Percentiles rank a stretch among this genome's conserved stretches.
Evolutionary conservation across 2,329 filamentous ascomycete genomes (phyloP).

Genomic region (Graphilbum fragrans): DNA sequence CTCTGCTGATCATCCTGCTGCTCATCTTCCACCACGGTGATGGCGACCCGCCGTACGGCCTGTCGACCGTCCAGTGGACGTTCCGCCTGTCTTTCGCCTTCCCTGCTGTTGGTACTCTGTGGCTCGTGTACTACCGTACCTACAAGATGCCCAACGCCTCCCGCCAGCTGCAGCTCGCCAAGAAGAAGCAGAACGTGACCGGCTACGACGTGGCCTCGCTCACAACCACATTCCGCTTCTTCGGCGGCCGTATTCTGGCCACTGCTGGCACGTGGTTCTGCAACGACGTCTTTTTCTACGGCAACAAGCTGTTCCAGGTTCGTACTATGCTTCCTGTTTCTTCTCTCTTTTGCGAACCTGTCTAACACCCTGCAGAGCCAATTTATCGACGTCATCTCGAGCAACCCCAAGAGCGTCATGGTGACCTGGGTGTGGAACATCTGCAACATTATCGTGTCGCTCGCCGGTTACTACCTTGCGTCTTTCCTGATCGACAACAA

Average conservation of each 20-base stretch:
- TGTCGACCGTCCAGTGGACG: constrained; percentile 71
- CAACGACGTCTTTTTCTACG: constrained; percentile 98
- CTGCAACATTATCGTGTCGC: constrained; percentile 76
- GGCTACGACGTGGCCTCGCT: constrained; percentile 87
- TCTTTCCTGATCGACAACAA: constrained; percentile 90
- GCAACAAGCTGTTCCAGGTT: constrained; percentile 24
- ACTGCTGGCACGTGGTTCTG: constrained; percentile 87
- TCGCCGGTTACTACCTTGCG: constrained; percentile 82
- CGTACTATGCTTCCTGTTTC: background rate
- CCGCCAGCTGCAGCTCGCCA: constrained; percentile 68
- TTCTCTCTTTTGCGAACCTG: background rate
- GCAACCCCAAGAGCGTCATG: constrained; percentile 50
- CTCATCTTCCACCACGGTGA: constrained; percentile 77
- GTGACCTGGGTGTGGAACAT: constrained; percentile 86
- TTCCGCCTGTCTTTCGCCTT: constrained; percentile 90
- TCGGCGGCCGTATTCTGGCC: constrained; percentile 74
- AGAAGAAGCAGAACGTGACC: constrained; percentile 77
- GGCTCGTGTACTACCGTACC: constrained; percentile 91
- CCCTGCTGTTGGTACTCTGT: constrained; percentile 79
- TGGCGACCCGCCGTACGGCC: constrained; percentile 65
- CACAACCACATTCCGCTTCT: constrained; percentile 65
- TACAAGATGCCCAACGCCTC: constrained; percentile 88
- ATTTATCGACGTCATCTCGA: constrained; percentile 12
- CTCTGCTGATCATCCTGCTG: constrained; percentile 72
- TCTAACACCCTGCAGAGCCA: constrained; percentile 4